Percentiles rank a stretch among this genome's conserved stretches.
Evolutionary conservation across 257 asterid species (phyloP).

Genomic region (Gardenia jasminoides): DNA sequence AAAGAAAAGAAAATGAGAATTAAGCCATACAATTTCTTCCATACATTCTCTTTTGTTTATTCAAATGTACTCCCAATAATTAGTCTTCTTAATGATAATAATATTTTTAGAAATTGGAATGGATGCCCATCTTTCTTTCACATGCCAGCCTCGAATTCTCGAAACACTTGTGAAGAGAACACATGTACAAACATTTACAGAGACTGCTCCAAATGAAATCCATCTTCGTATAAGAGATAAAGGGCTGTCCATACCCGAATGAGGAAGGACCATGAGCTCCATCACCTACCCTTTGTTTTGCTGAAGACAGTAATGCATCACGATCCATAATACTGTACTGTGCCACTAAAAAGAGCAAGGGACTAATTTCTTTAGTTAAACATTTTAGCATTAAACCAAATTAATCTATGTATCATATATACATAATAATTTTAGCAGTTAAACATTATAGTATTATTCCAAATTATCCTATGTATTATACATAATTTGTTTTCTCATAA

Average conservation of each 20-base stretch:
- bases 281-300: background rate
- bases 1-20: too few species aligned
- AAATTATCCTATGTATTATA: too few species aligned
- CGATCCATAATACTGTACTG: too few species aligned
- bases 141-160: conserved; percentile 8
- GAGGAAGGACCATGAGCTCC: conserved; percentile 5
- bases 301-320: background rate
- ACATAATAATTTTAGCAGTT: too few species aligned
- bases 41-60: background rate
- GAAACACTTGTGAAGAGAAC: background rate
- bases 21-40: too few species aligned
- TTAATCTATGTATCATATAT: too few species aligned
- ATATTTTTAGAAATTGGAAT: background rate
- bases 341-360: background rate
- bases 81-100: background rate
- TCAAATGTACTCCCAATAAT: background rate
- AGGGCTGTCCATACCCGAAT: background rate
- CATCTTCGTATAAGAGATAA: background rate
- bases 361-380: background rate
- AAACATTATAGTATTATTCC: too few species aligned
- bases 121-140: conserved; percentile 17
- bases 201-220: background rate
- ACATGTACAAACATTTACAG: background rate
- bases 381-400: too few species aligned
- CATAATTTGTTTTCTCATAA: too few species aligned